Evolutionary conservation across 192 early-diverging fungal genomes (phyloP).

Genomic region (Thamnidium elegans): DNA sequence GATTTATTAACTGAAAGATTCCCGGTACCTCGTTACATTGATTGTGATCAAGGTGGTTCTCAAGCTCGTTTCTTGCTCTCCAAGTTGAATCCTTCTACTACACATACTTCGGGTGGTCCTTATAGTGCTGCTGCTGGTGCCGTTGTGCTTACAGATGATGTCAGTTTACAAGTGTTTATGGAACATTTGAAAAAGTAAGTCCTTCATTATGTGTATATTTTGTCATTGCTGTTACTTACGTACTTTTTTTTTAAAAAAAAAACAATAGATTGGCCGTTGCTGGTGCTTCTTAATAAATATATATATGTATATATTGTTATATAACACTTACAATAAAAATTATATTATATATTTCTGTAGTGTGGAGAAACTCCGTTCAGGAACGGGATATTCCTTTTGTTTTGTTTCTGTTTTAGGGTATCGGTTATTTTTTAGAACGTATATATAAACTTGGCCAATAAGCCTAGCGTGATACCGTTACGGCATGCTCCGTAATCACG

Average conservation of each 20-base stretch:
- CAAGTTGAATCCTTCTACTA: conserved; percentile 97
- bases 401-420: too few relatives aligned
- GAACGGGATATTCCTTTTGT: too few relatives aligned
- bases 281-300: conserved; percentile 17
- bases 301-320: too few relatives aligned
- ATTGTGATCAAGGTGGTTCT: conserved; percentile 93
- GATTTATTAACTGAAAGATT: conserved; percentile 92
- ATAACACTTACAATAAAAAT: too few relatives aligned
- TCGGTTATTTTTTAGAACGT: too few relatives aligned
- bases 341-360: too few relatives aligned
- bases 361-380: too few relatives aligned
- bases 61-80: conserved; percentile 97
- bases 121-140: conserved; percentile 71
- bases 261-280: conserved; percentile 18
- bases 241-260: neutral
- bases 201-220: neutral
- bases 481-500: too few relatives aligned
- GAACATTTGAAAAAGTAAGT: conserved; percentile 84
- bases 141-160: conserved; percentile 98
- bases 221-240: neutral
- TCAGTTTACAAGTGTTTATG: conserved; percentile 97
- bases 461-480: too few relatives aligned
- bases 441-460: too few relatives aligned
- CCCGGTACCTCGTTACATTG: conserved; percentile 97
- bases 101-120: conserved; percentile 75